phyloP scores from a whole-genome alignment of 768 basidiomycete species.

The Suillus weaverae region DNA sequence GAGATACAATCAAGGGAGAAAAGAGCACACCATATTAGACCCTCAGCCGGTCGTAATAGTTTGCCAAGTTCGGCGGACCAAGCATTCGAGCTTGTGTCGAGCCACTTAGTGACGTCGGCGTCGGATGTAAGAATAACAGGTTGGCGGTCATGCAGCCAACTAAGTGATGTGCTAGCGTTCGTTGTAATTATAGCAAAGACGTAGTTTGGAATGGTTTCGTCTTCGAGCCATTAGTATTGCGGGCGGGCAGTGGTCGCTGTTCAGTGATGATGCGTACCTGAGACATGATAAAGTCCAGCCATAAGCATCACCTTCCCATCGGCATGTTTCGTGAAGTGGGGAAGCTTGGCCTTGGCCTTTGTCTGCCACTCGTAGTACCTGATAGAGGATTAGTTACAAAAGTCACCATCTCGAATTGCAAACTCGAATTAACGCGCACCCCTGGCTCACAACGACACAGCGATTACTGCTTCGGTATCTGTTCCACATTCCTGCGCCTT shows the following conservation, averaged over 20 bases:
- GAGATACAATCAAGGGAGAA: not conserved
- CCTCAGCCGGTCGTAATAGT: conserved; percentile 62
- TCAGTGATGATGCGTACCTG: not conserved
- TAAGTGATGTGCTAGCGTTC: conserved; percentile 60
- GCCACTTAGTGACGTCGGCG: conserved; percentile 69
- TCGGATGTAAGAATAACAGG: conserved; percentile 73
- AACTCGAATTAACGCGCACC: conserved; percentile 39
- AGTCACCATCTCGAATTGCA: not conserved
- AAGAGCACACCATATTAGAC: conserved; percentile 67
- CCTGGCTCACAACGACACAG: conserved; percentile 82
- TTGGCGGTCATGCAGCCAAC: conserved; percentile 91
- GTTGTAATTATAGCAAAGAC: conserved; percentile 93
- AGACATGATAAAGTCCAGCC: conserved; percentile 82
- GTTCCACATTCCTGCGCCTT: conserved; percentile 83
- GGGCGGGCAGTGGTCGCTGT: not conserved
- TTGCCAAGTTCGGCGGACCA: conserved; percentile 65
- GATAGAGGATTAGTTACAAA: not conserved
- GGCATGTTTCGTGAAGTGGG: conserved; percentile 76
- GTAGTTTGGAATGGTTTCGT: conserved; percentile 57
- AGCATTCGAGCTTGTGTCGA: conserved; percentile 66
- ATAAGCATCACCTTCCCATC: conserved; percentile 72
- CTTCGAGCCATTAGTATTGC: conserved; percentile 31
- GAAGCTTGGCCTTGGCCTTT: conserved; percentile 75
- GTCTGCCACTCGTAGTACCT: conserved; percentile 97
- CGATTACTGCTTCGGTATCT: conserved; percentile 78